Conservation (phyloP, 805 yeast species). For the Pichia occidentalis region DNA sequence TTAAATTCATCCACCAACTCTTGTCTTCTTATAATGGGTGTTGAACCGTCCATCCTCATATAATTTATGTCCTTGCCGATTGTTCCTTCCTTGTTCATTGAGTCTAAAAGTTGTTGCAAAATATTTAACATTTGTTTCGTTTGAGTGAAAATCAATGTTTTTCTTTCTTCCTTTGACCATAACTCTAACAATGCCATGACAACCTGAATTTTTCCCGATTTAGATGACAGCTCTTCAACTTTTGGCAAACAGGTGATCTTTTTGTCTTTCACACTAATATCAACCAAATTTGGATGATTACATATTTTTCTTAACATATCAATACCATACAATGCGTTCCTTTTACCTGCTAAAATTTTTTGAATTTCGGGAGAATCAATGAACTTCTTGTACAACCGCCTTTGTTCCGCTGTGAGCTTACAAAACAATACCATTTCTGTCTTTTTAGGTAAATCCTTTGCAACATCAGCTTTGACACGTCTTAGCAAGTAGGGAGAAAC, state of each 20-base stretch:
- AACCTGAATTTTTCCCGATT: conserved; percentile 90
- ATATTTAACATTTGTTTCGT: conserved; percentile 92
- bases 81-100: conserved; percentile 28
- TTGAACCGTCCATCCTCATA: conserved; percentile 91
- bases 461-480: conserved; percentile 88
- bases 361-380: conserved; percentile 68
- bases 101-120: conserved; percentile 57
- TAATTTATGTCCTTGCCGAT: conserved; percentile 37
- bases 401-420: conserved; percentile 70
- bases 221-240: conserved; percentile 32
- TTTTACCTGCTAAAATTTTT: conserved; percentile 64
- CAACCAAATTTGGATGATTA: conserved; percentile 87
- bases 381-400: conserved; percentile 66
- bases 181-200: conserved; percentile 63
- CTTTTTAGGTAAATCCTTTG: conserved; percentile 88
- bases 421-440: conserved; percentile 93
- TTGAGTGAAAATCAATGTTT: conserved; percentile 83
- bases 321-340: conserved; percentile 83
- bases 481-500: conserved; percentile 85
- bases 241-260: conserved; percentile 5
- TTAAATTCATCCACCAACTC: conserved; percentile 76
- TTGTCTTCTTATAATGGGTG: conserved; percentile 74
- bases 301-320: conserved; percentile 88
- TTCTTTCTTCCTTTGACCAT: conserved; percentile 74
- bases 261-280: conserved; percentile 33